A percentile compares a stretch with the other conserved stretches of the same genome.
Evolutionary conservation across 495 filamentous ascomycete species (phyloP).

Genomic region (Cercophora samala): DNA sequence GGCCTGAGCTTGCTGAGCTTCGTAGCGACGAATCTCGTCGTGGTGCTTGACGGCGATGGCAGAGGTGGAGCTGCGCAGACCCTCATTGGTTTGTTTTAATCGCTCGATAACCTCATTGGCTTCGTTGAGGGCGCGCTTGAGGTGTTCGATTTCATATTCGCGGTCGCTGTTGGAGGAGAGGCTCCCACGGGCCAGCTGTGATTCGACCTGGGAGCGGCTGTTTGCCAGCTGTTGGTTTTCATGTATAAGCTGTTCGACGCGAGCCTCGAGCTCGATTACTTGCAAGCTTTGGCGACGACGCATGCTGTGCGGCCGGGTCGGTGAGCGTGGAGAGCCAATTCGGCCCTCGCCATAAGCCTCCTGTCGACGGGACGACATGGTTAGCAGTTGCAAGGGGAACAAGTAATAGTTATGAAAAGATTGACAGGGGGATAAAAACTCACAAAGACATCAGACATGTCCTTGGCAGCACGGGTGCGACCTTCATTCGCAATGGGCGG

Average conservation of each 20-base stretch:
- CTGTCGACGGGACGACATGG: constrained; percentile 41
- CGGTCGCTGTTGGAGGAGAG: constrained; percentile 55
- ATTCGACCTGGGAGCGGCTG: constrained; percentile 65
- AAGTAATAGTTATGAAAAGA: constrained; percentile 8
- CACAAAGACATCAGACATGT: constrained; percentile 93
- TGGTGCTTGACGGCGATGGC: constrained; percentile 71
- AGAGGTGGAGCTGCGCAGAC: constrained; percentile 69
- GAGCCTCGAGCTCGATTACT: constrained; percentile 73
- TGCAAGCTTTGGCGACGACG: constrained; percentile 96
- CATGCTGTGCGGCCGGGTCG: constrained; percentile 92
- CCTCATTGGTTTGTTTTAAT: constrained; percentile 71
- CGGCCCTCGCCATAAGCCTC: constrained; percentile 93
- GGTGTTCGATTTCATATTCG: constrained; percentile 76
- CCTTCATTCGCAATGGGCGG: constrained; percentile 76
- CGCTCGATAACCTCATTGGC: constrained; percentile 75
- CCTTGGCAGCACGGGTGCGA: constrained; percentile 67
- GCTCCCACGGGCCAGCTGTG: constrained; percentile 39
- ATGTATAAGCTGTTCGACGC: constrained; percentile 72
- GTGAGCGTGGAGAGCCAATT: constrained; percentile 81
- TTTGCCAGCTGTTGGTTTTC: constrained; percentile 77
- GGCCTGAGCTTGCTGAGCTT: constrained; percentile 53
- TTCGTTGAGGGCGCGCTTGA: constrained; percentile 71
- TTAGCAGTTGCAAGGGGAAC: constrained; percentile 14
- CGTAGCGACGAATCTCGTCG: constrained; percentile 56
- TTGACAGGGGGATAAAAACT: constrained; percentile 43